A percentile compares a stretch with the other conserved stretches of the same genome.
These are phyloP conservation scores for Leccinum uliginosum DNA, from an alignment of 768 basidiomycete species.

Conservation along the genomic window DNA sequence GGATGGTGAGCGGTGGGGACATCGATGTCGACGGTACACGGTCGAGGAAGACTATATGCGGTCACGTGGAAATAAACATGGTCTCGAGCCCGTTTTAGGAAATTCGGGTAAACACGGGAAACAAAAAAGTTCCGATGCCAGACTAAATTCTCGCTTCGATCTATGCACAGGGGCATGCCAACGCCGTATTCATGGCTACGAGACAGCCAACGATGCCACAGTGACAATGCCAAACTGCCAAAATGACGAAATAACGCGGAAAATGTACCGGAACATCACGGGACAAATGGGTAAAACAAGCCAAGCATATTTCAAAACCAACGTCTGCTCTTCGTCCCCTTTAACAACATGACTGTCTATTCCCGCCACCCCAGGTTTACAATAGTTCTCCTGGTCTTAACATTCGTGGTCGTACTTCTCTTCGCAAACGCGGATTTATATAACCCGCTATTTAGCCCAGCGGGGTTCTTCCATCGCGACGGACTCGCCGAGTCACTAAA, in stretches of 20 bases:
- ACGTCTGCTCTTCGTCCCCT: slow-evolving; percentile 3
- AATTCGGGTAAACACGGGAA: too few species aligned
- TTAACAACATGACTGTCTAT: slow-evolving; percentile 23
- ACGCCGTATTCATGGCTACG: too few species aligned
- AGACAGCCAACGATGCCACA: too few species aligned
- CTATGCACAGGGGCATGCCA: too few species aligned
- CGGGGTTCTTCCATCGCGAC: slow-evolving; percentile 1
- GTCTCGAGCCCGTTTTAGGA: too few species aligned
- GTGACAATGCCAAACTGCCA: too few species aligned
- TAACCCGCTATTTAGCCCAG: slow-evolving; percentile 2
- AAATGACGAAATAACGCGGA: too few species aligned
- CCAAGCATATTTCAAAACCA: too few species aligned
- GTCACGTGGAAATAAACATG: slow-evolving; percentile 33
- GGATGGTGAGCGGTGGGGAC: slow-evolving; percentile 23
- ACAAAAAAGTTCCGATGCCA: too few species aligned
- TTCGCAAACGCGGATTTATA: slow-evolving; percentile 21
- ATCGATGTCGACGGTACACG: slow-evolving; percentile 22
- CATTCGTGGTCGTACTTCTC: slow-evolving; percentile 25
- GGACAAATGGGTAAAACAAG: too few species aligned
- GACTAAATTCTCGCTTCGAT: too few species aligned
- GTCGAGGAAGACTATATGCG: slow-evolving; percentile 23
- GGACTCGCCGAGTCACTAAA: slow-evolving; percentile 11
- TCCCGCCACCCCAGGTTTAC: slow-evolving; percentile 30
- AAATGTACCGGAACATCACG: too few species aligned
- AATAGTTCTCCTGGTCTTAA: slow-evolving; percentile 22